Conservation (phyloP, 768 basidiomycete species). For the Lactarius quietus region DNA sequence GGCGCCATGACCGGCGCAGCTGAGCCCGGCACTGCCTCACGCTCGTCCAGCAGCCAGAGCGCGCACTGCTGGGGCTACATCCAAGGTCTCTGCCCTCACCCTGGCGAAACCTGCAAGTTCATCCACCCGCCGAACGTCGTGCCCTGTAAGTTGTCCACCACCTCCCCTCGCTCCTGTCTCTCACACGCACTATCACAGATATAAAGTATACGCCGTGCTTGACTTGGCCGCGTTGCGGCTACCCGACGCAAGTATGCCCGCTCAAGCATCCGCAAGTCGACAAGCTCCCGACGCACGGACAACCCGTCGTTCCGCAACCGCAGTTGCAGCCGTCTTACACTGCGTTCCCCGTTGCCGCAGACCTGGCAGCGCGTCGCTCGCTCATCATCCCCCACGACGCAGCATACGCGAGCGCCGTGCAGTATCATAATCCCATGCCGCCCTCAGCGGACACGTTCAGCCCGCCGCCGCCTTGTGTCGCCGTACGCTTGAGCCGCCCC, state of each 20-base stretch:
- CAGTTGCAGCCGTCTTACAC: too few relatives aligned
- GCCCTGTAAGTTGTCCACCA: constrained; percentile 3
- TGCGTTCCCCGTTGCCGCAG: not conserved
- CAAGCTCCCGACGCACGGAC: not conserved
- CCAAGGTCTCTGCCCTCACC: constrained; percentile 14
- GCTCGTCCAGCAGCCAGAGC: constrained; percentile 5
- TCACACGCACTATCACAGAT: not conserved
- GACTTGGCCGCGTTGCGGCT: constrained; percentile 15
- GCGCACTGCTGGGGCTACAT: constrained; percentile 21
- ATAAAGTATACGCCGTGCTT: constrained; percentile 17
- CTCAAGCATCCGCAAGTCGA: constrained; percentile 19
- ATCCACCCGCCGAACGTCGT: constrained; percentile 1
- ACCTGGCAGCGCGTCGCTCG: not conserved
- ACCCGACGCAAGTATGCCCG: not conserved
- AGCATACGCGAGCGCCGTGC: constrained; percentile 9
- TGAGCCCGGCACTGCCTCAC: not conserved
- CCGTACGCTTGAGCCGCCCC: constrained; percentile 12
- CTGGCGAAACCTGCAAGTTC: not conserved
- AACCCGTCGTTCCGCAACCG: not conserved
- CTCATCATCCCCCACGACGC: constrained; percentile 15
- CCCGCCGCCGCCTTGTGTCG: not conserved
- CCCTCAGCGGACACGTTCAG: constrained; percentile 8
- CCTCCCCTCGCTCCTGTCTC: not conserved
- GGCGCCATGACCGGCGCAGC: not conserved
- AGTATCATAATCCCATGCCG: constrained; percentile 1